Percentiles rank a stretch among this genome's conserved stretches.
phyloP scores from a whole-genome alignment of 148 eudicot species.

The Persicaria maculosa region DNA sequence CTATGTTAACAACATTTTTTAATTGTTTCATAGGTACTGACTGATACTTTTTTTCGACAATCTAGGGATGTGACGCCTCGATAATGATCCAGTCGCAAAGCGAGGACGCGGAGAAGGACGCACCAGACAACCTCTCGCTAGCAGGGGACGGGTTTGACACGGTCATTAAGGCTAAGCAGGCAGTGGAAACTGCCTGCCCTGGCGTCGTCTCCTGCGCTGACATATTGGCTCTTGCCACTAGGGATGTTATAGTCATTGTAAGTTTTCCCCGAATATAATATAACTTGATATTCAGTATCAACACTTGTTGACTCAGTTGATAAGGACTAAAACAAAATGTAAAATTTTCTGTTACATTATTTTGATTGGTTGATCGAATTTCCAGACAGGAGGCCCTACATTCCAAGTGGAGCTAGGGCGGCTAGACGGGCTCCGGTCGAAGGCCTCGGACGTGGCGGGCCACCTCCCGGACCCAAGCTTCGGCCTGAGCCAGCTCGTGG shows the following conservation, averaged over 20 bases:
- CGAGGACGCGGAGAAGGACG: conserved; percentile 67
- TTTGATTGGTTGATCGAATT: too few relatives aligned
- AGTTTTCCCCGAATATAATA: background rate
- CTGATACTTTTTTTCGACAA: background rate
- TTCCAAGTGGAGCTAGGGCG: conserved; percentile 1
- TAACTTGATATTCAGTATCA: too few relatives aligned
- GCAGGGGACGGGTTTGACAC: conserved; percentile 77
- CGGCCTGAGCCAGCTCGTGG: conserved; percentile 7
- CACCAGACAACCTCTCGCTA: conserved; percentile 50
- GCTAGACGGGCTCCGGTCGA: conserved; percentile 55
- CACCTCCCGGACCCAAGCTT: conserved; percentile 43
- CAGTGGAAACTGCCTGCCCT: conserved; percentile 72
- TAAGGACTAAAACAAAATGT: background rate
- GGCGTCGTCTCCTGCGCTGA: conserved; percentile 84
- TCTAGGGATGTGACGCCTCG: conserved; percentile 83
- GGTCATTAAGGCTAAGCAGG: conserved; percentile 58
- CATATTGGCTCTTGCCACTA: conserved; percentile 61
- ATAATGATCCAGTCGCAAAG: conserved; percentile 42
- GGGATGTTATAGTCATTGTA: conserved; percentile 70
- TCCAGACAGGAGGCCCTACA: conserved; percentile 15
- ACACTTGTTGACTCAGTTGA: background rate
- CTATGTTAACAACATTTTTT: background rate
- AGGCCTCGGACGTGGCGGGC: conserved; percentile 44
- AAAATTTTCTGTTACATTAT: conserved; percentile 47
- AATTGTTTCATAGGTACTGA: background rate